A percentile compares a stretch with the other conserved stretches of the same genome.
phyloP scores from a whole-genome alignment of 1,284 basidiomycete species.

The Moniliella sp. region DNA sequence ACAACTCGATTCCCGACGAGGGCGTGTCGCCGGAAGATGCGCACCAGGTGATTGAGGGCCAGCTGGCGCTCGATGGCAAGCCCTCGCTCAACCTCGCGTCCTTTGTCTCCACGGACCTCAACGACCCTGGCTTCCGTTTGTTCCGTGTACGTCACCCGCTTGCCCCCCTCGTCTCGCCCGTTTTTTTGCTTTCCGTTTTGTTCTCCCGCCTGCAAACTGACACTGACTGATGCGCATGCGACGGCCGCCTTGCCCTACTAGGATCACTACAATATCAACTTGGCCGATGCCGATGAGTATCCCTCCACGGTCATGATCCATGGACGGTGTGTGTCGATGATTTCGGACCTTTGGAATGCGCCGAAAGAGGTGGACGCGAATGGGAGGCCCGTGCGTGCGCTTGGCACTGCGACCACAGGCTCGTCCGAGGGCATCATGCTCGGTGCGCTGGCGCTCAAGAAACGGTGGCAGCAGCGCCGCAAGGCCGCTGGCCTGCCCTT shows the following conservation, averaged over 20 bases:
- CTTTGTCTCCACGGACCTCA: conserved; percentile 43
- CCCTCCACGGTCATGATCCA: conserved; percentile 38
- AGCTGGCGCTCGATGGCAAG: conserved; percentile 24
- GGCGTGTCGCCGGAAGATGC: conserved; percentile 35
- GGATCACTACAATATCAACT: conserved; percentile 49
- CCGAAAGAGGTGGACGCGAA: conserved; percentile 36
- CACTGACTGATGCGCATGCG: no score
- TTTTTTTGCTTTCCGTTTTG: no score
- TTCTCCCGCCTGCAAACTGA: no score
- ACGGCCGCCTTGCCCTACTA: conserved; percentile 30
- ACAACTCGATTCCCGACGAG: conserved; percentile 35
- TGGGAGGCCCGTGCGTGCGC: conserved; percentile 17
- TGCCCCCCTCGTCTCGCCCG: no score
- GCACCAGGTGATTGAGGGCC: conserved; percentile 13
- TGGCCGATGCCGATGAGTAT: conserved; percentile 62
- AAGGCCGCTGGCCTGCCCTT: conserved; percentile 48
- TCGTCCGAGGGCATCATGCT: conserved; percentile 73
- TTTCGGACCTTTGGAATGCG: conserved; percentile 79
- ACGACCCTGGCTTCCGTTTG: conserved; percentile 32
- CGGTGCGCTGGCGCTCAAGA: conserved; percentile 81
- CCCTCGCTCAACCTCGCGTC: conserved; percentile 57
- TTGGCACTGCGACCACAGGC: conserved; percentile 65
- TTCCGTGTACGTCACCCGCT: no score
- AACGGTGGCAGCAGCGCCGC: conserved; percentile 68
- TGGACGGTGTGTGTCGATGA: conserved; percentile 47